Evolutionary conservation across 768 basidiomycete genomes (phyloP).

Genomic region (Cystofilobasidium ferigula): DNA sequence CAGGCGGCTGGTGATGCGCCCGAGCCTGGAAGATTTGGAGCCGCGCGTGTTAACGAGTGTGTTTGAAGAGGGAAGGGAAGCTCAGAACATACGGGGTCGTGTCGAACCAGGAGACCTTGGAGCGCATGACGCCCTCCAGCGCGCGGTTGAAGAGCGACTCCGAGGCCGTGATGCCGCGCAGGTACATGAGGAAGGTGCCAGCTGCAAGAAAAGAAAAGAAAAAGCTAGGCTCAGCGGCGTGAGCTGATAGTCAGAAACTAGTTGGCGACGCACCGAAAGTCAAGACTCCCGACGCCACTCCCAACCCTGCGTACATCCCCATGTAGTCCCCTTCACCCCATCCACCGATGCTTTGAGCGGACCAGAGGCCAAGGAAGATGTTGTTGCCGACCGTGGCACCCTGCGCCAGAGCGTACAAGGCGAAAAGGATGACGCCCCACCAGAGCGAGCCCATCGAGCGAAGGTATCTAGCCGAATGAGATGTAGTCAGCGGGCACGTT

Average conservation of each 20-base stretch:
- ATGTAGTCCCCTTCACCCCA: conserved; percentile 53
- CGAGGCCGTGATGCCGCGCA: conserved; percentile 38
- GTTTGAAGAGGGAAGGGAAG: neutral
- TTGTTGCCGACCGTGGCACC: conserved; percentile 52
- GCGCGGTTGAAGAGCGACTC: conserved; percentile 50
- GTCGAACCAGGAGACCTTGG: conserved; percentile 31
- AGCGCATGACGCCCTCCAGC: conserved; percentile 49
- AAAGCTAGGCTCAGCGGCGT: conserved; percentile 37
- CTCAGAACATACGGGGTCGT: conserved; percentile 2
- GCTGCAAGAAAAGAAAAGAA: conserved; percentile 47
- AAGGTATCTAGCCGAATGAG: conserved; percentile 44
- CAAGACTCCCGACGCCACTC: neutral
- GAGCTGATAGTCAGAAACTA: neutral
- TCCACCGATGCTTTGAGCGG: conserved; percentile 46
- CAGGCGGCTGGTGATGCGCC: conserved; percentile 15
- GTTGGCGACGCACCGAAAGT: neutral
- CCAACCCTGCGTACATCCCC: conserved; percentile 43
- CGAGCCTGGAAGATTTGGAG: neutral
- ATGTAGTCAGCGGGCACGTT: no score
- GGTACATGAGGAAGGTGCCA: conserved; percentile 30
- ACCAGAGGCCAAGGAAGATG: conserved; percentile 66
- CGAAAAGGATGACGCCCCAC: conserved; percentile 44
- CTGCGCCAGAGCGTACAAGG: conserved; percentile 45
- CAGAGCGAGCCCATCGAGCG: conserved; percentile 44
- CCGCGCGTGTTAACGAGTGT: neutral